Percentiles rank a stretch among this genome's conserved stretches.
Evolutionary conservation across 2,329 filamentous ascomycete species (phyloP).

Genomic region (Hysterium pulicare): DNA sequence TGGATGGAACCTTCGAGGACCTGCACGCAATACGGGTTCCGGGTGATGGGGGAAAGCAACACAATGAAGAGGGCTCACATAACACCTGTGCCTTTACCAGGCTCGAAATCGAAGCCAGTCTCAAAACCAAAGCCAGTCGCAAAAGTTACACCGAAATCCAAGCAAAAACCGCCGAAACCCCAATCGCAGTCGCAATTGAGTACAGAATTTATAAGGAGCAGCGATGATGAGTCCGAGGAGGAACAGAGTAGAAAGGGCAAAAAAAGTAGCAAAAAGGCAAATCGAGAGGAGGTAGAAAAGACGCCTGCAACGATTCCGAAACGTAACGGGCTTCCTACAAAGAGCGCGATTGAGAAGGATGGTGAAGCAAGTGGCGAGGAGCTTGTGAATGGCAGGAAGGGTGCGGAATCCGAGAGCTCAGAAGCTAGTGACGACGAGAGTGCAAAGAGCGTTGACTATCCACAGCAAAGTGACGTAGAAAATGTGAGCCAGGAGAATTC

Average conservation of each 20-base stretch:
- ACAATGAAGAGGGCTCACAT: neutral
- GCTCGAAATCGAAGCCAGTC: neutral
- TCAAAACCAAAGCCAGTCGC: too few species aligned
- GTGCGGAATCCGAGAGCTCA: neutral
- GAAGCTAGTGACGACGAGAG: conserved; percentile 1
- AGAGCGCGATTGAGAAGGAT: neutral
- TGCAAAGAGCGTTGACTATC: conserved; percentile 7
- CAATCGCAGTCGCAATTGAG: neutral
- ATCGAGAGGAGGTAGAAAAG: neutral
- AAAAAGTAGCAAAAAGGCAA: neutral
- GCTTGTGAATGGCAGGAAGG: neutral
- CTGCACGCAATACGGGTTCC: neutral
- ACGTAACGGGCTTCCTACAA: neutral
- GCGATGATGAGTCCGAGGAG: conserved; percentile 10
- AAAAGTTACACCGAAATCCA: too few species aligned
- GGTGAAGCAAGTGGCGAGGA: neutral
- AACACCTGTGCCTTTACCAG: neutral
- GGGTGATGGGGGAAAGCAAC: neutral
- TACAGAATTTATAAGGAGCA: conserved; percentile 1
- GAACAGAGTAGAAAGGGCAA: neutral
- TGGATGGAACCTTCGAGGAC: neutral
- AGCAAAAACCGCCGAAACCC: too few species aligned
- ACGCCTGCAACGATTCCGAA: conserved; percentile 2
- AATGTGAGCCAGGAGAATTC: neutral
- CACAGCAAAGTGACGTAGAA: conserved; percentile 1